A percentile compares a stretch with the other conserved stretches of the same genome.
These are phyloP conservation scores for Sporothrix mexicana DNA, from an alignment of 2,329 filamentous ascomycete species.

Conservation along the genomic window DNA sequence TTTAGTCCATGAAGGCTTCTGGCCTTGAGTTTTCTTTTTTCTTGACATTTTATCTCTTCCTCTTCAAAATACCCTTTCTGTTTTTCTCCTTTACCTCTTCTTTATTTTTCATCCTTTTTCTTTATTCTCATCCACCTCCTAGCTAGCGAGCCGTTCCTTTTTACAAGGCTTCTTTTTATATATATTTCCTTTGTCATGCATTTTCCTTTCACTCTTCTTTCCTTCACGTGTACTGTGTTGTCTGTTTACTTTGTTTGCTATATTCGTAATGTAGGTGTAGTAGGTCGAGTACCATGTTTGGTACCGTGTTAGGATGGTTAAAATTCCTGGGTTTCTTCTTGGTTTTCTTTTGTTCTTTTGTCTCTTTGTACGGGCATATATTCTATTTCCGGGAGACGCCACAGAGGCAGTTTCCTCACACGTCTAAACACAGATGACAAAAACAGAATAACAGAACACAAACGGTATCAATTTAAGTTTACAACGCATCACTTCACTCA, in stretches of 20 bases:
- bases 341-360: neutral
- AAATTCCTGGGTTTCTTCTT: neutral
- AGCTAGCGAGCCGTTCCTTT: constrained; percentile 1
- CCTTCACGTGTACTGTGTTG: neutral
- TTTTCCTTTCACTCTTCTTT: neutral
- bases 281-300: neutral
- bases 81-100: neutral
- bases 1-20: neutral
- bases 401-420: neutral
- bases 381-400: neutral
- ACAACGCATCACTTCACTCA: neutral
- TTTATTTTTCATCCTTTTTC: neutral
- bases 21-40: neutral
- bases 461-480: too few relatives aligned
- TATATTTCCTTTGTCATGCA: constrained; percentile 17
- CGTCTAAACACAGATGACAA: neutral
- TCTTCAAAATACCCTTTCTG: constrained; percentile 32
- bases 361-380: neutral
- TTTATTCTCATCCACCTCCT: neutral
- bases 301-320: neutral
- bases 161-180: neutral
- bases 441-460: neutral
- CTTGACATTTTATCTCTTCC: neutral
- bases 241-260: neutral
- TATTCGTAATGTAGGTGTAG: constrained; percentile 7